Percentiles rank a stretch among this genome's conserved stretches.
Conservation (phyloP, 139 green algal genomes). For the Chlorella sp. region DNA sequence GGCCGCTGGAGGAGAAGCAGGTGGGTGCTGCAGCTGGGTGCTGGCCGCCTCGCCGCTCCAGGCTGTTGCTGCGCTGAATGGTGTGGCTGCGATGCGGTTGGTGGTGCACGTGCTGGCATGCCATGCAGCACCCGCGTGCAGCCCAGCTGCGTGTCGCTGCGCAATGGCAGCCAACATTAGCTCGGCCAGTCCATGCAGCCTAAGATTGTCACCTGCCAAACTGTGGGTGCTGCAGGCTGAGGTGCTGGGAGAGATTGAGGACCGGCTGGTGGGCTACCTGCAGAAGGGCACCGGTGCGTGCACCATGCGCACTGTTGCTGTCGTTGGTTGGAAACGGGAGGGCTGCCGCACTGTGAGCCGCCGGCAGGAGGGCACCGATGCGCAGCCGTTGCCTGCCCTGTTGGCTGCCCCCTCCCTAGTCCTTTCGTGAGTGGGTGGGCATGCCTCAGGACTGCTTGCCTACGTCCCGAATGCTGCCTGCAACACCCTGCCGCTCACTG, state of each 20-base stretch:
- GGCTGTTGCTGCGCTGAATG: neutral
- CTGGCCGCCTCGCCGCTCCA: neutral
- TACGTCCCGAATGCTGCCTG: too few relatives aligned
- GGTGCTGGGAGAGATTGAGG: slow-evolving; percentile 55
- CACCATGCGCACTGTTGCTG: too few relatives aligned
- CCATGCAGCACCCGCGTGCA: neutral
- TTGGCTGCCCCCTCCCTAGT: too few relatives aligned
- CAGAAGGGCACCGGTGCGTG: slow-evolving; percentile 56
- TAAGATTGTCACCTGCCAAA: neutral
- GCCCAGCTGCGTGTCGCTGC: neutral
- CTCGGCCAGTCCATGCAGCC: neutral
- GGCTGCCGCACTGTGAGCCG: too few relatives aligned
- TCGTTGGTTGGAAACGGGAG: too few relatives aligned
- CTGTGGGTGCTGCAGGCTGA: neutral
- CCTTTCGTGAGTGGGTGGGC: too few relatives aligned
- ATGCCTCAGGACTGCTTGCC: too few relatives aligned
- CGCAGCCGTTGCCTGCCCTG: too few relatives aligned
- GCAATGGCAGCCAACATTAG: neutral
- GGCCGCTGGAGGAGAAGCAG: slow-evolving; percentile 72
- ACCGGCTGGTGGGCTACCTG: slow-evolving; percentile 58
- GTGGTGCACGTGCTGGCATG: neutral
- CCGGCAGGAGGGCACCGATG: too few relatives aligned
- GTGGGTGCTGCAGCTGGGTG: slow-evolving; percentile 22
- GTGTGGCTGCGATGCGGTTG: neutral
- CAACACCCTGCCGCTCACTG: too few relatives aligned